phyloP scores from a whole-genome alignment of 2,329 filamentous ascomycete species.

The Stylonectria norvegica region DNA sequence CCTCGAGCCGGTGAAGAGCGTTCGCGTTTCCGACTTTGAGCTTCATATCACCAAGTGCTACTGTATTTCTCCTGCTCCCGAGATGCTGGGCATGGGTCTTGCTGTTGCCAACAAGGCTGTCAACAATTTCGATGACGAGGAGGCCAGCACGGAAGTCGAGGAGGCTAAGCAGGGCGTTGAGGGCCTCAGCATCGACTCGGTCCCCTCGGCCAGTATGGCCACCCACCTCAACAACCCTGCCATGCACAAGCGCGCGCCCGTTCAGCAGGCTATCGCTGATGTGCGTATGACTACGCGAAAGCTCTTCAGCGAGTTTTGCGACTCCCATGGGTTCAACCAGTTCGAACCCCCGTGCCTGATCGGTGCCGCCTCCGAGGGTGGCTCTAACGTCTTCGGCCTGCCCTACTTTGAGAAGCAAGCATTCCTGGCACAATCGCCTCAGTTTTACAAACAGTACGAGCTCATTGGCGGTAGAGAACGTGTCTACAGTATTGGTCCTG shows the following conservation, averaged over 20 bases:
- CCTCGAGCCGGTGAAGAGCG: constrained; percentile 83
- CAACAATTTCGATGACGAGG: constrained; percentile 58
- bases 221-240: constrained; percentile 88
- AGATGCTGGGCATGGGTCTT: constrained; percentile 56
- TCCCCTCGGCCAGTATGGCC: constrained; percentile 74
- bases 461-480: constrained; percentile 75
- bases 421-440: constrained; percentile 74
- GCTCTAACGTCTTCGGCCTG: constrained; percentile 85
- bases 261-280: constrained; percentile 76
- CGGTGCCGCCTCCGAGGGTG: constrained; percentile 87
- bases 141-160: constrained; percentile 38
- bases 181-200: constrained; percentile 39
- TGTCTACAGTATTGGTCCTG: constrained; percentile 74
- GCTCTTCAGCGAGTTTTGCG: constrained; percentile 77
- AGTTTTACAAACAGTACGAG: constrained; percentile 86
- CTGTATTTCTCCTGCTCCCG: constrained; percentile 63
- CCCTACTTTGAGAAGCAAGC: constrained; percentile 86
- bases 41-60: constrained; percentile 86
- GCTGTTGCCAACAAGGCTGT: constrained; percentile 53
- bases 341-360: constrained; percentile 90
- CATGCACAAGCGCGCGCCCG: constrained; percentile 86
- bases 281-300: constrained; percentile 56
- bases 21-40: constrained; percentile 74
- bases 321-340: constrained; percentile 69
- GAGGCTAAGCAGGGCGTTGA: constrained; percentile 44